Base-by-base conservation (phyloP, 495 filamentous ascomycete species). In the Jackrogersella multiformis region DNA sequence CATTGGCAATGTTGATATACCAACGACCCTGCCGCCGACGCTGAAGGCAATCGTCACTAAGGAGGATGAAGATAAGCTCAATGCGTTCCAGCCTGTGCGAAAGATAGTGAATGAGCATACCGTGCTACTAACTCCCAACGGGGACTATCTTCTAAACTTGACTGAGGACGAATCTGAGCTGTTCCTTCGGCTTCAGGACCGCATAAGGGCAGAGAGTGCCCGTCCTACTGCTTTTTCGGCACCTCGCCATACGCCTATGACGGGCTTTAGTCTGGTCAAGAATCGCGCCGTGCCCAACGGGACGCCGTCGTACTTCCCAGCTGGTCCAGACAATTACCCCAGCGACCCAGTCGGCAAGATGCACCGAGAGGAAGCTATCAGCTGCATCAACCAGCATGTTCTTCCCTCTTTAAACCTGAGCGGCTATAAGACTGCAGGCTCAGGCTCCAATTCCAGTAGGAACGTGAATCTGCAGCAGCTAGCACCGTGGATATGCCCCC, bases 101-200 rank as follows among this genome's bases (percentile, higher is more conserved):
- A 87, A 87, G 68, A 64, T 76, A 0, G 70, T 80, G 15, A 81
- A 82, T 26, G 78, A 78, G 18, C 78, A 80, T 28, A 81, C 84
- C 23, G 85, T 87, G 53, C 78, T 95, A 45, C 87, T 95, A 52
- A 93, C 91, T 0, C 92, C 93, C 2, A 88, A 90, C 58, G 92
- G 93, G 3, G 87, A 89, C 56, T 89, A 90, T 55, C 81, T 97
- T 24, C 87, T 87, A 35, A 92, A 92, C 64, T 80, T 99, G 18
- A 89, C 85, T 9, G 72, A 82, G 12, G 89, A 91, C 26, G 91
- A 96, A 71, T 92, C 96, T 63, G 82, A 90, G 20, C 85, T 89
- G 7, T 94, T 91, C 61, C 78, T 97, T 12, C 81, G 86, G 53
- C 82, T 96, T 0, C 92, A 97, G 76, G 82, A 86, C 60, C 82